Conservation (phyloP, 441 rosid species). For the Melastoma candidum region DNA sequence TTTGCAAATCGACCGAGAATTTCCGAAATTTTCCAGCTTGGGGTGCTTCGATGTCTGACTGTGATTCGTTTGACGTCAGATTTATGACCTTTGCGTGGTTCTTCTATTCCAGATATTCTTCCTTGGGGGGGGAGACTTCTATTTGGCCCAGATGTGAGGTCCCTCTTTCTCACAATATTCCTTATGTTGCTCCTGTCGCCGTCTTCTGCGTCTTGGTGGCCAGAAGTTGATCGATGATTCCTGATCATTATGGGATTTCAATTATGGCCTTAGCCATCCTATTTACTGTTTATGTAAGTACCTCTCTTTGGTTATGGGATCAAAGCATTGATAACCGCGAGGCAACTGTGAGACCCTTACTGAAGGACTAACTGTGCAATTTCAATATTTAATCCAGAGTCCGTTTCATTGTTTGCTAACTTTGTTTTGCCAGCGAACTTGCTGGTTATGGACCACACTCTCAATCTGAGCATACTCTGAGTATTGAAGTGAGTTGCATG, state of each 20-base stretch:
- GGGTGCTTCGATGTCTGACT: background rate
- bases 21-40: background rate
- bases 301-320: conserved; percentile 7
- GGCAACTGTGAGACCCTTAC: too few relatives aligned
- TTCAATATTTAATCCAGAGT: too few relatives aligned
- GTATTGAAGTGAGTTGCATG: background rate
- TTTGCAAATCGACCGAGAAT: too few relatives aligned
- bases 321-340: too few relatives aligned
- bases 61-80: background rate
- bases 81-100: background rate
- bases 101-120: conserved; percentile 53
- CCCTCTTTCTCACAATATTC: conserved; percentile 54
- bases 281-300: conserved; percentile 60
- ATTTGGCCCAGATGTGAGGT: conserved; percentile 92
- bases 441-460: too few relatives aligned
- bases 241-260: conserved; percentile 51
- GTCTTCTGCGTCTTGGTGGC: conserved; percentile 71
- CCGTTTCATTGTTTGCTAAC: too few relatives aligned
- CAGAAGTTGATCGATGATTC: conserved; percentile 53
- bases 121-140: conserved; percentile 68
- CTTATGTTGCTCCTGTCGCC: conserved; percentile 54
- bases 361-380: too few relatives aligned
- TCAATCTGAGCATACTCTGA: too few relatives aligned
- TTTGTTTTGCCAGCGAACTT: too few relatives aligned
- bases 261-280: conserved; percentile 42